A percentile compares a stretch with the other conserved stretches of the same genome.
These are phyloP conservation scores for Forsythia viridissima DNA, from an alignment of 257 asterid species.

Conservation along the genomic window DNA sequence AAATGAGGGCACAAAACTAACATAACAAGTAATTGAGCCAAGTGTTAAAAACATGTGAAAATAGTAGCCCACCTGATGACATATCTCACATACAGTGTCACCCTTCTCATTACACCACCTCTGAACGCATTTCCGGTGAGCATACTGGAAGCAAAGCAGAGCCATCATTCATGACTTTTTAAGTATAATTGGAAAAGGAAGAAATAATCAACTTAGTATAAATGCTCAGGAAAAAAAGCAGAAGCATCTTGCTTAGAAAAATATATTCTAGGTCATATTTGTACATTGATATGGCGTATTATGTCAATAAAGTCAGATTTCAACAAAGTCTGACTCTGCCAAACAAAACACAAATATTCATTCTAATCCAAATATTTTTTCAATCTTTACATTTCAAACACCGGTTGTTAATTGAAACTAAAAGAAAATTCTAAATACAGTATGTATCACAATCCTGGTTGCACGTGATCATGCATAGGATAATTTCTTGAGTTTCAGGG, in stretches of 20 bases:
- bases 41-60: background rate
- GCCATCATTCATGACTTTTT: background rate
- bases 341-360: background rate
- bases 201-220: background rate
- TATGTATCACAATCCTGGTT: background rate
- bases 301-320: conserved; percentile 3
- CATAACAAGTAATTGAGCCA: background rate
- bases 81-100: conserved; percentile 89
- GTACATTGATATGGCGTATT: background rate
- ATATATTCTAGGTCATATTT: background rate
- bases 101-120: conserved; percentile 99
- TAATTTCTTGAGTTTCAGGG: background rate
- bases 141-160: conserved; percentile 61
- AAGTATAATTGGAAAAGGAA: background rate
- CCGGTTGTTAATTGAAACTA: background rate
- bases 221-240: background rate
- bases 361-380: background rate
- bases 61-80: conserved; percentile 74
- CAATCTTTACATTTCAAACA: background rate
- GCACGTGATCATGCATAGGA: background rate
- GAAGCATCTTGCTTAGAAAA: conserved; percentile 13
- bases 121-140: conserved; percentile 91
- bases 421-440: background rate
- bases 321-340: background rate
- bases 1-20: background rate